Conservation (phyloP, 768 basidiomycete species). For the Leccinum olivaceopallidum region DNA sequence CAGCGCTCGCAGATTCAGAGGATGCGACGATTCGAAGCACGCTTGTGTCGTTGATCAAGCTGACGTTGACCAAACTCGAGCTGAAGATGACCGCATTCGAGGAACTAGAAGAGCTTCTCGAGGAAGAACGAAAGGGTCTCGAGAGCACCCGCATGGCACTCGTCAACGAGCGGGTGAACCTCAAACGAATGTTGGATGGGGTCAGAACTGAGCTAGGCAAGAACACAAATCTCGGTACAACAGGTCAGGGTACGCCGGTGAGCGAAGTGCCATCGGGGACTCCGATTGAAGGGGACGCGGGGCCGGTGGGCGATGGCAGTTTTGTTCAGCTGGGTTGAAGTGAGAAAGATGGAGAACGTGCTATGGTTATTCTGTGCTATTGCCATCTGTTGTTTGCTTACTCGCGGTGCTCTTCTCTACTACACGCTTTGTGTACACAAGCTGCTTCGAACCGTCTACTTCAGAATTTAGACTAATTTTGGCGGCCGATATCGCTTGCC, state of each 20-base stretch:
- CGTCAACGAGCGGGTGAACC: slow-evolving; percentile 71
- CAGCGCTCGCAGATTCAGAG: slow-evolving; percentile 77
- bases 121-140: slow-evolving; percentile 83
- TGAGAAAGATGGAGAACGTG: neutral
- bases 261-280: slow-evolving; percentile 50
- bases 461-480: slow-evolving; percentile 1
- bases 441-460: slow-evolving; percentile 7
- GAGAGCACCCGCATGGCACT: slow-evolving; percentile 82
- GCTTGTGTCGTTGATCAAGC: slow-evolving; percentile 82
- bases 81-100: slow-evolving; percentile 96
- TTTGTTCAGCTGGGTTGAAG: slow-evolving; percentile 50
- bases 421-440: slow-evolving; percentile 9
- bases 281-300: slow-evolving; percentile 50
- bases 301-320: slow-evolving; percentile 56
- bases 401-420: neutral
- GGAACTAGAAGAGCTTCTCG: slow-evolving; percentile 87
- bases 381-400: slow-evolving; percentile 22
- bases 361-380: slow-evolving; percentile 32
- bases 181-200: slow-evolving; percentile 71
- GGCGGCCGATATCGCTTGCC: neutral
- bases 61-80: slow-evolving; percentile 85
- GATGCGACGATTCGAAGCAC: slow-evolving; percentile 76
- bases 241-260: slow-evolving; percentile 58
- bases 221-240: slow-evolving; percentile 52
- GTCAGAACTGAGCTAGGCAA: slow-evolving; percentile 65